Evolutionary conservation across 2,329 filamentous ascomycete genomes (phyloP), one percentile per base, ranked within the genome.

Genomic region (Tolypocladium cylindrosporum): DNA sequence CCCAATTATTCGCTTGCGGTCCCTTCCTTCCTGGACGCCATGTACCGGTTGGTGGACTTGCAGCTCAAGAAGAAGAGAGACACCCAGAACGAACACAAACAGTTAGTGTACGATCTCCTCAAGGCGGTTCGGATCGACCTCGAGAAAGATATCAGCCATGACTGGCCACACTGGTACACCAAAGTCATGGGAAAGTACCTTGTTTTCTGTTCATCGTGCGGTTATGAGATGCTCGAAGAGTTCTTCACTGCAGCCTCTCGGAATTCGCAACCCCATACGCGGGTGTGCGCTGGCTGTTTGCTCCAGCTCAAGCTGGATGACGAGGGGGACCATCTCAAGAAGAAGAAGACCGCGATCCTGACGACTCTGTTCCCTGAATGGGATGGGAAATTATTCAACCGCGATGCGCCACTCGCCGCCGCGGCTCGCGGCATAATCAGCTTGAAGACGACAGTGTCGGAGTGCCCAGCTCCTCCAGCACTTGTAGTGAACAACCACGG

Each of bases 141-240:
- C 0, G 65, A 69, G 10, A 27, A 24, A 21, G 31, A 57, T 0
- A 27, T 68, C 0, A 57, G 61, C 0, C 9, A 50, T 0, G 67
- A 72, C 31, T 65, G 62, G 61, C 58, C 60, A 0, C 39, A 50
- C 0, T 71, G 63, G 50, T 73, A 71, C 56, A 55, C 55, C 1
- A 5, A 57, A 0, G n/a, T 53, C 7, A 69, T 72, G 69, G 68
- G 62, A 0, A 51, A 56, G 3, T 24, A 58, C 2, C 53, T 67
- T 3, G 10, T 64, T 0, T 71, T 71, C 42, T 75, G 72, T 55
- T 65, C 61, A 0, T 73, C 69, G 1, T 74, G 72, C 21, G 72
- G 72, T 1, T 68, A 71, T 55, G 63, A 69, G 31, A 66, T 66
- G 39, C 58, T 69, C 1, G 36, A 63, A n/a, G 67, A 72, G 5